Percentiles rank a stretch among this genome's conserved stretches.
These are phyloP conservation scores for Dictyostelium firmibasis DNA, from an alignment of 78 protist species.

Conservation along the genomic window DNA sequence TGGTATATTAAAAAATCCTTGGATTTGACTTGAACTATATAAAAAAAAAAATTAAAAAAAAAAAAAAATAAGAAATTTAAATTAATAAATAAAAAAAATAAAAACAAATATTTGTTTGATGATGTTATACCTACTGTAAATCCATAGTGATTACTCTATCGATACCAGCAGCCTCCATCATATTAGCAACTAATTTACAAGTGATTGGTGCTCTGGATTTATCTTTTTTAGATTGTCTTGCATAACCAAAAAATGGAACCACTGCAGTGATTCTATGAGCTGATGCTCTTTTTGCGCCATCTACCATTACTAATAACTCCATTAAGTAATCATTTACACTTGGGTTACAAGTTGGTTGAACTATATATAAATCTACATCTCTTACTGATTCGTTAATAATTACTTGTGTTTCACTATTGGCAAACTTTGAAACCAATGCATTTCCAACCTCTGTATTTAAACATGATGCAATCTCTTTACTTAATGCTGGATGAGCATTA, in stretches of 20 bases:
- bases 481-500: slow-evolving; percentile 79
- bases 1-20: slow-evolving; percentile 90
- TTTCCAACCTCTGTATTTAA: slow-evolving; percentile 42
- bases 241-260: slow-evolving; percentile 88
- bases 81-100: background rate
- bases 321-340: slow-evolving; percentile 84
- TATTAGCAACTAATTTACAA: slow-evolving; percentile 90
- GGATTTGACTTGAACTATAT: slow-evolving; percentile 73
- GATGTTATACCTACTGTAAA: slow-evolving; percentile 86
- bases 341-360: slow-evolving; percentile 80
- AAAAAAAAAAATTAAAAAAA: background rate
- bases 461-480: slow-evolving; percentile 36
- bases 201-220: slow-evolving; percentile 90
- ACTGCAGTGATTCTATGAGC: slow-evolving; percentile 89
- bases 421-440: slow-evolving; percentile 75
- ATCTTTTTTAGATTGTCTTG: slow-evolving; percentile 87
- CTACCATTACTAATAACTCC: slow-evolving; percentile 90
- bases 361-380: slow-evolving; percentile 74
- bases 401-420: slow-evolving; percentile 80
- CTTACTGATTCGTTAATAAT: slow-evolving; percentile 69
- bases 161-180: slow-evolving; percentile 88
- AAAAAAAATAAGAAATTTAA: too few species aligned
- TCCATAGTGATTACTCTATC: slow-evolving; percentile 90
- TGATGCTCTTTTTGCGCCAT: slow-evolving; percentile 89
- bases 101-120: background rate